Percentiles rank a stretch among this genome's conserved stretches.
Conservation (phyloP, 192 early-diverging fungal genomes). For the Coemansia aciculifera region DNA sequence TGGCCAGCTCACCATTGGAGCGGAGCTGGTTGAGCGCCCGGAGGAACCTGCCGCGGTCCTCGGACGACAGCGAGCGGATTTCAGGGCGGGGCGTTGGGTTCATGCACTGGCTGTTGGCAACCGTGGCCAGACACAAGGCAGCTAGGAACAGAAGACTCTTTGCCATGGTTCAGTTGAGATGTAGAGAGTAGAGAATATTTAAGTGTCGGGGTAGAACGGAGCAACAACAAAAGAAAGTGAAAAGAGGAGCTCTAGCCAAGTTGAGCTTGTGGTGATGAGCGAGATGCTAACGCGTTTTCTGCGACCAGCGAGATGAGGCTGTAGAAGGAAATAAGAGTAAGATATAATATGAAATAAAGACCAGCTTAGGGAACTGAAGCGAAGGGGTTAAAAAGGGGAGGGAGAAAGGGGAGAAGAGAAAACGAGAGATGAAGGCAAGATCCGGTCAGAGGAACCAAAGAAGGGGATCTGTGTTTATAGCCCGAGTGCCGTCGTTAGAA, state of each 20-base stretch:
- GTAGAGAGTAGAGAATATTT: constrained; percentile 7
- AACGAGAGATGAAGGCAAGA: not conserved
- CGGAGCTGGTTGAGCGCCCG: constrained; percentile 36
- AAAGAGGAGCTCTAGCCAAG: not conserved
- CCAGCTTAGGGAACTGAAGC: constrained; percentile 28
- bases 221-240: not conserved
- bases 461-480: constrained; percentile 11
- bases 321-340: not conserved
- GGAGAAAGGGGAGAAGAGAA: constrained; percentile 10
- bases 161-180: constrained; percentile 25
- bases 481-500: constrained; percentile 9
- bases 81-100: constrained; percentile 44
- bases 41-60: constrained; percentile 51
- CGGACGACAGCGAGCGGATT: constrained; percentile 50
- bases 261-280: constrained; percentile 6
- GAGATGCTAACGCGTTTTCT: constrained; percentile 22
- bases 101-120: constrained; percentile 37
- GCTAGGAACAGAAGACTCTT: constrained; percentile 28
- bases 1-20: constrained; percentile 49
- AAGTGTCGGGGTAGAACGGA: not conserved
- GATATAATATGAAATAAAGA: constrained; percentile 12
- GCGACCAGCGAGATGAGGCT: constrained; percentile 36
- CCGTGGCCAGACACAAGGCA: constrained; percentile 24
- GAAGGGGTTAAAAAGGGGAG: constrained; percentile 5
- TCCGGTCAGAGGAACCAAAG: constrained; percentile 5